phyloP scores from a whole-genome alignment of 371 early-diverging fungal genomes.

The Mortierella sp. region DNA sequence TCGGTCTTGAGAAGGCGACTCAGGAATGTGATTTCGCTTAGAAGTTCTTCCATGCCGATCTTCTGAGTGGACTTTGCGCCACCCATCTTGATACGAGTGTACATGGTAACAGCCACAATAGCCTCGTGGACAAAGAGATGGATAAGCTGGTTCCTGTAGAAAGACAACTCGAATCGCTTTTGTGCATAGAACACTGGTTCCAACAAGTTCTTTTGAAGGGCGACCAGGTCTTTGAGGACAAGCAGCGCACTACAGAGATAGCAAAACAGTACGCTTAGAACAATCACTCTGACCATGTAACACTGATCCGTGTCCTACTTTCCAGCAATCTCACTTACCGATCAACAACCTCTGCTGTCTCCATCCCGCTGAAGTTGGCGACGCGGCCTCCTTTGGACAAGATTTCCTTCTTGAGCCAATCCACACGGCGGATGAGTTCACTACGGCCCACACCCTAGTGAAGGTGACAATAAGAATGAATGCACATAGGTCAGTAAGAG shows the following conservation, averaged over 20 bases:
- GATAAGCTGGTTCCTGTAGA: conserved; percentile 88
- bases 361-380: conserved; percentile 84
- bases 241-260: conserved; percentile 61
- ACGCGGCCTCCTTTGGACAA: conserved; percentile 81
- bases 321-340: conserved; percentile 53
- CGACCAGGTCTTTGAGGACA: conserved; percentile 83
- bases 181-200: conserved; percentile 90
- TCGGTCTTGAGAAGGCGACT: conserved; percentile 85
- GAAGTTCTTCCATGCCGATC: conserved; percentile 61
- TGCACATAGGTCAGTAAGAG: background rate
- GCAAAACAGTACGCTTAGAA: background rate
- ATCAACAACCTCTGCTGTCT: conserved; percentile 70
- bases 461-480: background rate
- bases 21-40: conserved; percentile 80
- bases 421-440: conserved; percentile 84
- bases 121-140: conserved; percentile 88
- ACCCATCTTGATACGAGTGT: conserved; percentile 83
- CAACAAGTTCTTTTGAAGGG: conserved; percentile 78
- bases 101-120: conserved; percentile 81
- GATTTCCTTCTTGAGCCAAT: conserved; percentile 81
- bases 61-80: conserved; percentile 71
- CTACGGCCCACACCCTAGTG: conserved; percentile 79
- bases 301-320: no score
- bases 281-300: background rate
- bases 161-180: conserved; percentile 87